Percentiles rank a stretch among this genome's conserved stretches.
Evolutionary conservation across 108 stramenopile species (phyloP).

Genomic region (Conticribra weissflogii): DNA sequence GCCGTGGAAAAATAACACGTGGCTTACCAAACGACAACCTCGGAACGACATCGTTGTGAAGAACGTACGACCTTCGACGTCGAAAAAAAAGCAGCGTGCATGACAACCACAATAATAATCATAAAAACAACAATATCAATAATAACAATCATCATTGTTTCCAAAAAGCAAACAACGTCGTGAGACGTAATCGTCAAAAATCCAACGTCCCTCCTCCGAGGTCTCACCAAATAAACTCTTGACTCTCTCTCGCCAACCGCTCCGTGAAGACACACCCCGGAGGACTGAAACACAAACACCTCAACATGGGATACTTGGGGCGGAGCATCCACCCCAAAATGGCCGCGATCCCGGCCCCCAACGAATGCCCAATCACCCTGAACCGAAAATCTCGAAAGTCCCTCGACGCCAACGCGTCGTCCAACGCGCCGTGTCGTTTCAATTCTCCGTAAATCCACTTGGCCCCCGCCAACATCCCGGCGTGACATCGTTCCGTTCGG

Average conservation of each 20-base stretch:
- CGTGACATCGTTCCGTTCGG: conserved; percentile 77
- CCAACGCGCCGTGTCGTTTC: conserved; percentile 61
- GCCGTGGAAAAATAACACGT: neutral
- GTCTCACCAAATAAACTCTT: conserved; percentile 36
- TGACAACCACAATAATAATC: neutral
- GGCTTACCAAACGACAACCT: conserved; percentile 62
- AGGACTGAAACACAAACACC: conserved; percentile 81
- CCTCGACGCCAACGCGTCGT: conserved; percentile 49
- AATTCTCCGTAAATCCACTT: conserved; percentile 86
- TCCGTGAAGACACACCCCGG: conserved; percentile 87
- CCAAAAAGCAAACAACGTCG: too few relatives aligned
- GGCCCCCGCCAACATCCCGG: conserved; percentile 81
- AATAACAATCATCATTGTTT: too few relatives aligned
- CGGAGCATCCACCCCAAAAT: conserved; percentile 85
- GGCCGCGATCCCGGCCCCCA: conserved; percentile 91
- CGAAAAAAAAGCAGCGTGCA: conserved; percentile 21
- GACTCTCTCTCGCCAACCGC: conserved; percentile 62
- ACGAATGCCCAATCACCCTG: conserved; percentile 88
- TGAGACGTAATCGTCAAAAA: too few relatives aligned
- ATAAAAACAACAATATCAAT: neutral
- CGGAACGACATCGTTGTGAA: conserved; percentile 88
- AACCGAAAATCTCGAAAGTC: conserved; percentile 71
- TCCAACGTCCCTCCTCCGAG: too few relatives aligned
- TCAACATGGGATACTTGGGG: conserved; percentile 67
- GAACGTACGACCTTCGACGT: conserved; percentile 54